Conservation (phyloP, 805 yeast species). For the Gaillardinia entomophila region DNA sequence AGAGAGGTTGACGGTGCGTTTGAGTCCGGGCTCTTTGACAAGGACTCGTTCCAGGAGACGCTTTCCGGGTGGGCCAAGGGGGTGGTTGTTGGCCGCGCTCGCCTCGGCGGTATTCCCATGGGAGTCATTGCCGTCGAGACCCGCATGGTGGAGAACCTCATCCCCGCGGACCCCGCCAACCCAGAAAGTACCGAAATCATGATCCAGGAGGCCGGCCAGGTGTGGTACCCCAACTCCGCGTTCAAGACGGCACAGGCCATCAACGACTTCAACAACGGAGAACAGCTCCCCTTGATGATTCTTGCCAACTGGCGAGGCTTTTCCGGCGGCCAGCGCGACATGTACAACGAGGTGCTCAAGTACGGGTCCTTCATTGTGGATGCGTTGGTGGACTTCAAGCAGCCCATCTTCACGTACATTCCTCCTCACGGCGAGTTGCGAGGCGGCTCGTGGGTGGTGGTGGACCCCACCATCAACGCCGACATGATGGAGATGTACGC, state of each 20-base stretch:
- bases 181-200: slow-evolving; percentile 85
- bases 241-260: slow-evolving; percentile 99
- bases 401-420: slow-evolving; percentile 93
- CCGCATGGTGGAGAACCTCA: slow-evolving; percentile 77
- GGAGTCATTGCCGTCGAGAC: slow-evolving; percentile 98
- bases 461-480: slow-evolving; percentile 93
- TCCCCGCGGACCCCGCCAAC: slow-evolving; percentile 98
- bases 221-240: slow-evolving; percentile 99
- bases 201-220: slow-evolving; percentile 97
- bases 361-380: slow-evolving; percentile 97
- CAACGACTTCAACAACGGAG: slow-evolving; percentile 96
- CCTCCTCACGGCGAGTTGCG: slow-evolving; percentile 98
- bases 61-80: slow-evolving; percentile 98
- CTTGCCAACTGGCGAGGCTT: slow-evolving; percentile 99
- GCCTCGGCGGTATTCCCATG: slow-evolving; percentile 97
- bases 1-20: slow-evolving; percentile 63
- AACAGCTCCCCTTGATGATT: slow-evolving; percentile 94
- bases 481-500: slow-evolving; percentile 99
- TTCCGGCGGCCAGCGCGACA: slow-evolving; percentile 99
- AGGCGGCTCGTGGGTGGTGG: slow-evolving; percentile 99
- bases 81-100: slow-evolving; percentile 98
- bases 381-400: slow-evolving; percentile 91
- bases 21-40: slow-evolving; percentile 88
- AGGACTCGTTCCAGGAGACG: slow-evolving; percentile 90
- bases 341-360: slow-evolving; percentile 97